Base-by-base conservation (phyloP, 805 yeast species). In the Kodamaea hsintzibuensis region DNA sequence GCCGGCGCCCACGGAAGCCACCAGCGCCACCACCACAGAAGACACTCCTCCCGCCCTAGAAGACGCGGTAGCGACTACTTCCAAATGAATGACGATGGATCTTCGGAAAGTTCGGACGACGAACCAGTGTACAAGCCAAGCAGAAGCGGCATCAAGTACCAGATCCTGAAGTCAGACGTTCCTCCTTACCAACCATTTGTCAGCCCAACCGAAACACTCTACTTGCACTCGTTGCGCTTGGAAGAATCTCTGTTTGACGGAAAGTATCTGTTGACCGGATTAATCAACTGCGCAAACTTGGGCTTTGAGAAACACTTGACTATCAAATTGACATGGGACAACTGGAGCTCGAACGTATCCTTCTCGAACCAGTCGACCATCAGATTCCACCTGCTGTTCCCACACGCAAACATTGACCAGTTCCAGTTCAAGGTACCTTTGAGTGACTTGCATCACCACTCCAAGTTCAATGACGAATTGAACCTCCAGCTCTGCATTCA, bases 341-440 rank as follows among this genome's bases (percentile, higher is more conserved):
- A 73, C 53, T 84, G 80, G 80, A 70, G 73, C 49, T 76, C 79
- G 27, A 64, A 59, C 54, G 60, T 69, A 51, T 62, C 60, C 50
- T 59, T 64, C 42, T 60, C 60, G 12, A 53, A 58, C 25, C 39
- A 30, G 19, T 25, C 33, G 14, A 17, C 52, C 37, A 42, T 27
- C 25, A 62, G 66, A 48, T 66, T 64, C 42, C 52, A 58, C 19
- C 52, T 38, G 48, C 47, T 55, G 14, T 50, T 42, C 38, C 52
- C 52, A n/a, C 56, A 65, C 14, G 60, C 58, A 30, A 62, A 77
- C 60, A 71, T 72, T 58, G 80, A 78, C 66, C 73, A 77, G 65
- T 79, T 84, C 66, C 74, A 76, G 48, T 82, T 84, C 61, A 74
- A 74, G 48, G 74, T 84, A 39, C 79, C 80, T 38, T 64, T 79